Conservation (phyloP, 257 asterid species). For the Rubia yunnanensis region DNA sequence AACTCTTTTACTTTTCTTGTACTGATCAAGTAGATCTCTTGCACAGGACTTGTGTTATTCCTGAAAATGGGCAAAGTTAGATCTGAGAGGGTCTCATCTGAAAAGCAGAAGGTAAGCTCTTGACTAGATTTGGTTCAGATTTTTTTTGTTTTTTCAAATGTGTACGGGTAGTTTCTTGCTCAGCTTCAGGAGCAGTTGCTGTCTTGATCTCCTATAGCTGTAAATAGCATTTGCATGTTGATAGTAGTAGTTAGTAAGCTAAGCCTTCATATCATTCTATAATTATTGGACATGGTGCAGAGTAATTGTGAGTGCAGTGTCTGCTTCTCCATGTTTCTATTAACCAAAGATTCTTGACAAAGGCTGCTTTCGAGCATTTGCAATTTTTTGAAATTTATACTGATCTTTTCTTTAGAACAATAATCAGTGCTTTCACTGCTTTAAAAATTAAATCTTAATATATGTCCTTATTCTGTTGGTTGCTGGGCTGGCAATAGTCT, state of each 20-base stretch:
- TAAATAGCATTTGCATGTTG: not conserved
- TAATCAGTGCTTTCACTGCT: not conserved
- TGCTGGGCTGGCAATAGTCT: conserved; percentile 80
- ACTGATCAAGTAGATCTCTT: conserved; percentile 10
- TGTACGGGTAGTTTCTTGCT: not conserved
- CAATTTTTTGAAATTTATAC: not conserved
- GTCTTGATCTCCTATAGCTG: not conserved
- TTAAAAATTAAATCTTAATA: not conserved
- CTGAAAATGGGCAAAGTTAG: conserved; percentile 91
- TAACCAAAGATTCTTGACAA: not conserved
- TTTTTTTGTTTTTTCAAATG: not conserved
- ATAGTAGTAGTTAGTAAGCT: not conserved
- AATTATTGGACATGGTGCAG: not conserved
- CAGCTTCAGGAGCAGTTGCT: not conserved
- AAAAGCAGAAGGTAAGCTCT: conserved; percentile 71
- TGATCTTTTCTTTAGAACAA: not conserved
- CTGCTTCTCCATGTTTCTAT: not conserved
- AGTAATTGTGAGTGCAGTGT: not conserved
- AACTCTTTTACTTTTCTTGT: not conserved
- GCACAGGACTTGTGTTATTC: conserved; percentile 67
- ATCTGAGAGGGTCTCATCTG: conserved; percentile 77
- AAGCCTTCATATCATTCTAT: not conserved
- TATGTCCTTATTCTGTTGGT: conserved; percentile 15
- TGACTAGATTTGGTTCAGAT: not conserved
- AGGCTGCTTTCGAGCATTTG: not conserved